Evolutionary conservation across 345 rosid genomes (phyloP), one percentile per base, ranked within the genome.

Genomic region (Syzygium aromaticum): DNA sequence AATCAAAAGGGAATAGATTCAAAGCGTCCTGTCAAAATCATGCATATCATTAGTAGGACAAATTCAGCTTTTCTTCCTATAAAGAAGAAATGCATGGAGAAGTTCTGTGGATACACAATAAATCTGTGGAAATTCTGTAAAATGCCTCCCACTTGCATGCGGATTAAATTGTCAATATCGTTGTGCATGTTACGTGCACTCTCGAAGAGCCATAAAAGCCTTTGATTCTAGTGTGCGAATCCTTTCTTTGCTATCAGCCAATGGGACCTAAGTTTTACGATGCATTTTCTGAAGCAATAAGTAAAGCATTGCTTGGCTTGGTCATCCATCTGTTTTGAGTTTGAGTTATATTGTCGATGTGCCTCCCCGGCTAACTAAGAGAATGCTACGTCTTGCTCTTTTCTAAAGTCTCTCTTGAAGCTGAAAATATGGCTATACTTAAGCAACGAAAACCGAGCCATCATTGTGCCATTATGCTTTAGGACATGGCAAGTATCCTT

Each of bases 1-100:
- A 84, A 87, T 84, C 51, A 22, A 86, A 88, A 86, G 6, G 84
- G 93, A 88, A 91, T 85, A 57, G 89, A 93, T 92, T 93, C 92
- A 77, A 51, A 89, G 89, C 67, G 49, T 84, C 78, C 85, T 80
- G 46, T 90, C 84, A 85, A 86, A 51, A 84, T 90, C 86, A 43
- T 77, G 51, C 73, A 82, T 28, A 61, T 80, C 80, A 82, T 52
- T 73, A 86, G 86, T 61, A 89, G 88, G 21, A 87, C 82, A 73
- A 73, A 73, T 38, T 33, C 82, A n/a, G 83, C 53, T 25, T 59
- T 84, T 43, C 27, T 51, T 63, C 85, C 77, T 43, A 51, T 64
- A 73, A 73, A 73, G 82, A 73, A 38, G 82, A 38, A 73, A 73
- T 38, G 49, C 82, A 73, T 38, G 82, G 49, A 38, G 59, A 54